Base-by-base conservation (phyloP, 805 yeast genomes). In the Cyberlindnera subsufficiens region DNA sequence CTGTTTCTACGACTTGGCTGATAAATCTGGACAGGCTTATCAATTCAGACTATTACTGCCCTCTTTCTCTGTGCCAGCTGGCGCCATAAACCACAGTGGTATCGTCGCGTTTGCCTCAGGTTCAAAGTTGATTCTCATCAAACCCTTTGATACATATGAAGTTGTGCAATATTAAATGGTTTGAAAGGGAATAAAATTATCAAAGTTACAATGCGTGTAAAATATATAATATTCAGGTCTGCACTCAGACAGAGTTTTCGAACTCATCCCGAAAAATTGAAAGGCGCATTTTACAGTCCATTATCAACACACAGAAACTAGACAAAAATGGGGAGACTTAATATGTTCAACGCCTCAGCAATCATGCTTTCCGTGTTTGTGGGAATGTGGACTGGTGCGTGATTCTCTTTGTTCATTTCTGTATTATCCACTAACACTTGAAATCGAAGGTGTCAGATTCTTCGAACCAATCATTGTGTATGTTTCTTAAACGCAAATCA, bases 391-490 rank as follows among this genome's bases (percentile, higher is more conserved):
- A 66, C 74, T 16, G 73, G 73, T 41, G 49, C 27, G 61, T 47
- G n/a, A n/a, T 15, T 34, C 11, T 6, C 19, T 16, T 22, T 16
- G 20, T 13, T 20, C 20, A 15, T 19, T 19, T 11, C 13, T 25
- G 15, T 38, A 30, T 17, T 30, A 35, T 18, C 11, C 19, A 40
- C 45, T 38, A 37, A 29, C 40, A 10, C 15, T 13, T 8, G 11
- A 5, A 15, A 6, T n/a, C 36, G 27, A 22, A 62, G 86, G 86
- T 3, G 63, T 77, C 43, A 77, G 73, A 56, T 85, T 85, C 63
- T 85, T 86, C 68, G 81, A 81, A 52, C 95, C 95, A 2, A 59
- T 85, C 15, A 74, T 85, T 3, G 72, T 84, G 80, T 75, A 67
- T 55, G 82, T 74, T 10, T 14, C 15, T 37, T 7, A 13, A 14